Conservation (phyloP, 2,329 filamentous ascomycete genomes). For the Fusarium sp. region DNA sequence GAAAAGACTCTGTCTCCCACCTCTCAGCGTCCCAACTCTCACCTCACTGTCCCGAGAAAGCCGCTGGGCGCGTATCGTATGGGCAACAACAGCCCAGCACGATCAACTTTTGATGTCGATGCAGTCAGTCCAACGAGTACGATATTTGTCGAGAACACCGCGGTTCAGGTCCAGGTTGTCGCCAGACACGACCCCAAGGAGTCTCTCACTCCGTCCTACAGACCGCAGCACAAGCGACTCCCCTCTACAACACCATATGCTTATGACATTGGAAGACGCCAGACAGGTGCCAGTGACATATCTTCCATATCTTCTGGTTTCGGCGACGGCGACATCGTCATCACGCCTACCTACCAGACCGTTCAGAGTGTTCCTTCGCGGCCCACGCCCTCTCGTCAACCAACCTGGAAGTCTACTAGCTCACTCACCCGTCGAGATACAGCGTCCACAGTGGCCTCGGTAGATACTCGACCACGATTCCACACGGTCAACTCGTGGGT, state of each 20-base stretch:
- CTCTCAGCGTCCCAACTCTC: conserved; percentile 41
- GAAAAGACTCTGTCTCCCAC: conserved; percentile 42
- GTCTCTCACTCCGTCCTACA: conserved; percentile 16
- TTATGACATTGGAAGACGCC: conserved; percentile 33
- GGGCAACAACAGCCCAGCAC: conserved; percentile 17
- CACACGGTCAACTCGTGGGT: conserved; percentile 72
- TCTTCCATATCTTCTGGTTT: conserved; percentile 74
- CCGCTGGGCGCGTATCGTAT: conserved; percentile 36
- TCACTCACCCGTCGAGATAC: conserved; percentile 57
- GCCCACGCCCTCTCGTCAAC: conserved; percentile 24
- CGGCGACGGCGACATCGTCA: conserved; percentile 69
- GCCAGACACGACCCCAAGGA: conserved; percentile 35
- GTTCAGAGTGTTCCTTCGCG: conserved; percentile 30
- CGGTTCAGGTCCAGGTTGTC: conserved; percentile 38
- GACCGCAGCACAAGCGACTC: conserved; percentile 27
- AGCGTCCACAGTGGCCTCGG: conserved; percentile 63
- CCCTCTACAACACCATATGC: conserved; percentile 34
- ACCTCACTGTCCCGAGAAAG: conserved; percentile 40
- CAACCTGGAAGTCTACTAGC: conserved; percentile 31
- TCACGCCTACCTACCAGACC: conserved; percentile 49
- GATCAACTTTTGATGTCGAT: conserved; percentile 27
- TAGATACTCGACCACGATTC: conserved; percentile 67
- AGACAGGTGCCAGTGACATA: conserved; percentile 60
- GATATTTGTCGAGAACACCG: conserved; percentile 40
- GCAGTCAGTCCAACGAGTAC: conserved; percentile 40